Evolutionary conservation across 495 filamentous ascomycete species (phyloP).

Genomic region (Daldinia concentrica): DNA sequence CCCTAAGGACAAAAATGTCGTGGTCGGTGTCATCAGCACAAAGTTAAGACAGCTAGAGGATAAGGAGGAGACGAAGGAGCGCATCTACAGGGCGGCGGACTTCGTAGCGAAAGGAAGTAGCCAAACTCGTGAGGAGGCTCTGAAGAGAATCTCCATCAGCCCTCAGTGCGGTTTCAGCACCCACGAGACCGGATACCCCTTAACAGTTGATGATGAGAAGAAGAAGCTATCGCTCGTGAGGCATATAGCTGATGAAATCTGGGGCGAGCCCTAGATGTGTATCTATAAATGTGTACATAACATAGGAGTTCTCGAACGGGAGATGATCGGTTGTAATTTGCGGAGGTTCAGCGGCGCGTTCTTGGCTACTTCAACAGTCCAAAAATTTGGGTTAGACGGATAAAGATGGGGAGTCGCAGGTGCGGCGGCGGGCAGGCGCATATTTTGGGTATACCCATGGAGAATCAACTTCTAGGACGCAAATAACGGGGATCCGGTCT

Average conservation of each 20-base stretch:
- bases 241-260: conserved; percentile 75
- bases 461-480: conserved; percentile 42
- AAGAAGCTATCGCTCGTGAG: conserved; percentile 73
- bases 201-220: conserved; percentile 73
- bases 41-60: conserved; percentile 79
- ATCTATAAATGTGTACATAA: neutral
- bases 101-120: conserved; percentile 75
- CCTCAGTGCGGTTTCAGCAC: conserved; percentile 86
- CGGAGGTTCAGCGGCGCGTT: conserved; percentile 21
- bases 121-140: conserved; percentile 68
- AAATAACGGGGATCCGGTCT: neutral
- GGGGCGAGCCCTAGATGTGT: conserved; percentile 64
- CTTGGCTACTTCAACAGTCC: conserved; percentile 43
- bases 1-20: conserved; percentile 77
- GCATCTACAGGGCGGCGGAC: conserved; percentile 72
- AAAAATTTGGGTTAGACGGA: conserved; percentile 26
- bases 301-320: conserved; percentile 7
- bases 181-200: conserved; percentile 72
- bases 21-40: conserved; percentile 77
- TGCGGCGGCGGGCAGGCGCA: neutral
- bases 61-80: conserved; percentile 74
- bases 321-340: neutral
- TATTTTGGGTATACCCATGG: conserved; percentile 19
- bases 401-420: neutral
- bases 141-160: conserved; percentile 74